Evolutionary conservation across 1,139 yeast species (phyloP), one percentile per base, ranked within the genome.

Genomic region (Torulaspora globosa): DNA sequence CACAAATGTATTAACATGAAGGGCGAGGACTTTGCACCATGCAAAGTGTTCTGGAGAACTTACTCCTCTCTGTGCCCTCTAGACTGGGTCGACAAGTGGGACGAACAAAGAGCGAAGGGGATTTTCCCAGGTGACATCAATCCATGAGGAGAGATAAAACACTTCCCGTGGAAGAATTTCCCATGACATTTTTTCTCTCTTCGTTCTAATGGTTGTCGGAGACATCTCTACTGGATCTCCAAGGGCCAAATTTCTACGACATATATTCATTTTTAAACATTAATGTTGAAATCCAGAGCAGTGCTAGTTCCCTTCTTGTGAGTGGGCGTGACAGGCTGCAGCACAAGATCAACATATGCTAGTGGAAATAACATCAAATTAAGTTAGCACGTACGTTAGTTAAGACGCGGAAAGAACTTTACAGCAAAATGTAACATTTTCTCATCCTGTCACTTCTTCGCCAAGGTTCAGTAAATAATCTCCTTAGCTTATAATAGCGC

Each of bases 11-110:
- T 92, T 69, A 84, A 82, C 66, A 89, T 90, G 59, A 90, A 90
- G 76, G 98, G 98, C 67, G 97, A 92, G 74, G 97, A 90, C 56
- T 92, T 92, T 67, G 96, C 90, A 65, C 97, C 97, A 66, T 92
- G 98, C 74, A 79, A 89, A 73, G 89, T 87, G 60, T 92, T 92
- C 76, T 87, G 80, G 82, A 84, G 82, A 73, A 87, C 97, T 50
- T 92, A 78, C 78, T 79, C 84, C 61, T 79, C 97, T 30, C 77
- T 92, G 68, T 92, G 98, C 74, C 98, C 98, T 52, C 76, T 80
- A 47, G 83, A 83, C 63, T 89, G 97, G 97, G 79, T 85, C 60
- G 95, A 84, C 68, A 87, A 76, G 71, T 92, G 97, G 97, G 94
- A 92, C 68, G 96, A 84, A 63, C 96, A 89, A 77, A 87, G 97